These are phyloP conservation scores for Pseudogymnoascus sp. DNA, from an alignment of 2,329 filamentous ascomycete genomes.

Conservation along the genomic window DNA sequence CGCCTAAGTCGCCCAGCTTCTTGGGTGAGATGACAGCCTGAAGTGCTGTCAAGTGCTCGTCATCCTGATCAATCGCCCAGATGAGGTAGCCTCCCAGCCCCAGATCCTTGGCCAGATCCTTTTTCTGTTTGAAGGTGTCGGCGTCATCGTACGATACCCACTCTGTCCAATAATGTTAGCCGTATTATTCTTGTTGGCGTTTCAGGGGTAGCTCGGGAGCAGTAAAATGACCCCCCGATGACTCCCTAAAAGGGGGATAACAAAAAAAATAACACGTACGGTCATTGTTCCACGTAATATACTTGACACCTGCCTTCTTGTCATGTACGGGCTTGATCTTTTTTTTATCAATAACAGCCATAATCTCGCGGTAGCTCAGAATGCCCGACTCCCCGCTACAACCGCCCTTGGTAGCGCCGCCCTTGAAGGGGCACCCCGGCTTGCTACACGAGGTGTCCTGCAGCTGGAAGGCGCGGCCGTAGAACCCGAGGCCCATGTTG, in stretches of 20 bases:
- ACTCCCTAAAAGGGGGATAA: background rate
- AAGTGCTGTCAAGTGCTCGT: background rate
- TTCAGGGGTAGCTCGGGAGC: background rate
- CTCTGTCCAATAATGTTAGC: slow-evolving; percentile 20
- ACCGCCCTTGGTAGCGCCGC: slow-evolving; percentile 22
- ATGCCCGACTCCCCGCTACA: slow-evolving; percentile 28
- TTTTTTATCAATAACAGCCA: slow-evolving; percentile 22
- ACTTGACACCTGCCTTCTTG: background rate
- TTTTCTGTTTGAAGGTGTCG: slow-evolving; percentile 31
- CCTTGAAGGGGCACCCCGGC: slow-evolving; percentile 21
- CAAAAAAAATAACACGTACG: background rate
- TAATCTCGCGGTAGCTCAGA: slow-evolving; percentile 32
- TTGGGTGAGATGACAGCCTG: slow-evolving; percentile 1
- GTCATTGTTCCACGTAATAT: background rate
- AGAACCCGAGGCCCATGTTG: slow-evolving; percentile 39
- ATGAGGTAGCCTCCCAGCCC: slow-evolving; percentile 30
- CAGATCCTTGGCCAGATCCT: slow-evolving; percentile 26
- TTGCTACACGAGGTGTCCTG: slow-evolving; percentile 19
- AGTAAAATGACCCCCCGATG: background rate
- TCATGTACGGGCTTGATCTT: slow-evolving; percentile 18
- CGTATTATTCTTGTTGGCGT: slow-evolving; percentile 18
- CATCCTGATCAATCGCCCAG: slow-evolving; percentile 30
- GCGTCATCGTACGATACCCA: slow-evolving; percentile 30
- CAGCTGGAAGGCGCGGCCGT: slow-evolving; percentile 31
- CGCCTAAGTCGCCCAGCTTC: slow-evolving; percentile 8